Evolutionary conservation across 495 filamentous ascomycete species (phyloP), one percentile per base, ranked within the genome.

Genomic region (Xylaria scruposa): DNA sequence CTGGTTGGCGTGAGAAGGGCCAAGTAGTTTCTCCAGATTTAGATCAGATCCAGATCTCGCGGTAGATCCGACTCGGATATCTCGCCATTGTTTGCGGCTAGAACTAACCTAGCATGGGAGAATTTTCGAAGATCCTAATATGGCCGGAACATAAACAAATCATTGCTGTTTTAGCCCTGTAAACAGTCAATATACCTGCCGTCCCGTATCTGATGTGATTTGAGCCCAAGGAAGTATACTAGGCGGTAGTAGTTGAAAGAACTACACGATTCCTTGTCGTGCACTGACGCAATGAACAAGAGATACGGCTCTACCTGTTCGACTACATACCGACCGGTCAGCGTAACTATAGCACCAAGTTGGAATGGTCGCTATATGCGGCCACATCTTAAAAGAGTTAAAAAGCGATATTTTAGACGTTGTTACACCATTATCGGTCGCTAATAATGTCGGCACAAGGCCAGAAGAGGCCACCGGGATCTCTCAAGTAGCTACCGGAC

Each of bases 391-490:
- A n/a, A 31, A 59, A 24, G 36, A 8, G 24, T 21, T n/a, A 47
- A 33, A 13, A 24, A 24, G 21, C 24, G 24, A 59, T 46, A 33
- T 21, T 17, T 17, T 47, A 47, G 17, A 40, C 38, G 10, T 6
- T 36, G 17, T 31, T 40, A 46, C 24, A 42, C 58, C 12, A 54
- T 13, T 68, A 17, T 21, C 17, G 33, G 17, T 24, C 49, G 36
- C 46, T 2, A 31, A 44, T 54, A 44, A 42, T 67, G 21, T 56
- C 47, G 33, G 19, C 36, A 54, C 36, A 56, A 40, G 19, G n/a
- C 65, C 33, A 26, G 21, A 54, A 67, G 49, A 56, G 26, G 67
- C 15, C 67, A 17, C 67, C 53, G 53, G 67, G 40, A 68, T 59
- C 53, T 42, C 21, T 59, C 9, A 19, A 59, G 44, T 2, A 46